These are phyloP conservation scores for Coniophora puteana DNA, from an alignment of 1,284 basidiomycete genomes.

Conservation along the genomic window DNA sequence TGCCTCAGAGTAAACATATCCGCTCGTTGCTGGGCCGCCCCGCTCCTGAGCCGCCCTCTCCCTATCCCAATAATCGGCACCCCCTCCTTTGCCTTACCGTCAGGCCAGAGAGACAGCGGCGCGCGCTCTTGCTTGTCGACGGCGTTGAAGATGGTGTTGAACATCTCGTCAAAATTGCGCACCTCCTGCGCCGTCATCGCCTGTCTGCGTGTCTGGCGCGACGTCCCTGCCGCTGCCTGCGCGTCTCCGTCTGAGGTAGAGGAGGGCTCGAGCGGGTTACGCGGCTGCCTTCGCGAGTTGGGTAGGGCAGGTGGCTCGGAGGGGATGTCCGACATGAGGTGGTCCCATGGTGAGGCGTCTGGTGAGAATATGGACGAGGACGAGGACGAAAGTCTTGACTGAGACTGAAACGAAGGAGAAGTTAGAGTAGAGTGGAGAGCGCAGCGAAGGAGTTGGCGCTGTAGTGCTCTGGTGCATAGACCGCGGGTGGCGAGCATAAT, in stretches of 20 bases:
- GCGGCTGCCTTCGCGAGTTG: constrained; percentile 12
- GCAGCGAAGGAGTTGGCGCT: constrained; percentile 6
- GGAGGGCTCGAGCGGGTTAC: constrained; percentile 8
- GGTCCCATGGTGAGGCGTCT: constrained; percentile 48
- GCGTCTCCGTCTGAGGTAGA: constrained; percentile 9
- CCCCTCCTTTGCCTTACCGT: constrained; percentile 1
- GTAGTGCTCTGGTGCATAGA: constrained; percentile 9
- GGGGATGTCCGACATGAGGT: constrained; percentile 46
- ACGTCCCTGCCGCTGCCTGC: neutral
- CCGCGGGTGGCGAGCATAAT: constrained; percentile 13
- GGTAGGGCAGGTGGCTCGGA: constrained; percentile 21
- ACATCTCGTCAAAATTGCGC: constrained; percentile 66
- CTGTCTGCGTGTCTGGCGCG: constrained; percentile 37
- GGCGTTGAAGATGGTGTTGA: constrained; percentile 64
- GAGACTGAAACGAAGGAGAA: neutral
- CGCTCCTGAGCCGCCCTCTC: constrained; percentile 13
- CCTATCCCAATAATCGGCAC: constrained; percentile 20
- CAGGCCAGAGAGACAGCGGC: too few species aligned
- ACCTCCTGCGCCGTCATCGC: constrained; percentile 67
- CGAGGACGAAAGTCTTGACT: constrained; percentile 2
- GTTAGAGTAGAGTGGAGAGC: neutral
- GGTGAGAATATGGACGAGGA: constrained; percentile 34
- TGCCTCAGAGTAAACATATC: too few species aligned
- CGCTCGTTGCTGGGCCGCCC: constrained; percentile 41
- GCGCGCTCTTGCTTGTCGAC: constrained; percentile 34